phyloP scores from a whole-genome alignment of 768 basidiomycete genomes.

The Mrakia frigida region DNA sequence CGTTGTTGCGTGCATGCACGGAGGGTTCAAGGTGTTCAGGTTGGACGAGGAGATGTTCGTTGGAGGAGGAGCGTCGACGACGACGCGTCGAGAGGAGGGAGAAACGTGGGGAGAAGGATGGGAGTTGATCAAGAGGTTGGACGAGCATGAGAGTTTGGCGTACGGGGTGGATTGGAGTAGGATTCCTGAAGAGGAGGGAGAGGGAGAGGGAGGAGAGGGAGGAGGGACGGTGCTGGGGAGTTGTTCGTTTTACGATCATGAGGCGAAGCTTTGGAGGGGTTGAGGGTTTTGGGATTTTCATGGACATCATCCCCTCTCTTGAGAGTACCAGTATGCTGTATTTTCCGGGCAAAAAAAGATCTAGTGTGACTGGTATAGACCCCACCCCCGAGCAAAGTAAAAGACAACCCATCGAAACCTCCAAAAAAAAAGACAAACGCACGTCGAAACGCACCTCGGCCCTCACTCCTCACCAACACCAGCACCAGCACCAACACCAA shows the following conservation, averaged over 20 bases:
- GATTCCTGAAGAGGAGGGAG: constrained; percentile 26
- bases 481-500: too few relatives aligned
- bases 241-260: constrained; percentile 94
- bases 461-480: too few relatives aligned
- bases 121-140: constrained; percentile 55
- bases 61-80: too few relatives aligned
- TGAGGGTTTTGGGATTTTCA: constrained; percentile 43
- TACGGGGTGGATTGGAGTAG: constrained; percentile 91
- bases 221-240: constrained; percentile 62
- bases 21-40: constrained; percentile 79
- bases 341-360: too few relatives aligned
- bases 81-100: constrained; percentile 23
- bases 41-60: constrained; percentile 45
- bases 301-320: too few relatives aligned
- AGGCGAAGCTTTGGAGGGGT: constrained; percentile 70
- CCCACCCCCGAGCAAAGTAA: not conserved
- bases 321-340: too few relatives aligned
- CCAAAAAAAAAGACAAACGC: too few relatives aligned
- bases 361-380: too few relatives aligned
- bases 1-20: constrained; percentile 95
- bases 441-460: too few relatives aligned
- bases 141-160: constrained; percentile 73
- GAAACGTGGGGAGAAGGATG: constrained; percentile 36
- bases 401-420: too few relatives aligned
- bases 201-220: not conserved